phyloP scores from a whole-genome alignment of 2,329 filamentous ascomycete species.

The Paraphaeosphaeria minitans region DNA sequence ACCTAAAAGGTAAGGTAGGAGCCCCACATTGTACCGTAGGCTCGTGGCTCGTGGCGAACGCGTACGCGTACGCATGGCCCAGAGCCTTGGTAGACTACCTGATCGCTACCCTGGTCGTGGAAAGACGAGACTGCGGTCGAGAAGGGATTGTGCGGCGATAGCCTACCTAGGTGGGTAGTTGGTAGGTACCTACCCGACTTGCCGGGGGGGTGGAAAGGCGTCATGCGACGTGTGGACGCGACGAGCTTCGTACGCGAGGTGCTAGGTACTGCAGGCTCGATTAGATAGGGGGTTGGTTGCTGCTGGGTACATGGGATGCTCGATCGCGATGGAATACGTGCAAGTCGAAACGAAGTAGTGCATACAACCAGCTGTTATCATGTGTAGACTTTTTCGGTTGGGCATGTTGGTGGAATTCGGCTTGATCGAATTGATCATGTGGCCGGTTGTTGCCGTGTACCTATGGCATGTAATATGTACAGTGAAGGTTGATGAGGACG shows the following conservation, averaged over 20 bases:
- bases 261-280: not conserved
- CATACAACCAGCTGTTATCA: not conserved
- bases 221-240: not conserved
- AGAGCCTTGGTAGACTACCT: not conserved
- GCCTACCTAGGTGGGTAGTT: too few relatives aligned
- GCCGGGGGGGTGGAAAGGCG: not conserved
- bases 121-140: not conserved
- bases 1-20: too few relatives aligned
- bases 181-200: too few relatives aligned
- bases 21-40: slow-evolving; percentile 1
- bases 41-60: too few relatives aligned
- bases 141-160: too few relatives aligned
- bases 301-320: not conserved
- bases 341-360: not conserved
- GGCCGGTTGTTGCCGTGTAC: not conserved
- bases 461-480: not conserved
- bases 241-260: not conserved
- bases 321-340: not conserved
- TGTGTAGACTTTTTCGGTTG: not conserved
- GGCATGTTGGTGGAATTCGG: not conserved
- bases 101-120: too few relatives aligned
- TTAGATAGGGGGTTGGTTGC: not conserved
- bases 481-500: not conserved
- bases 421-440: not conserved
- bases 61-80: slow-evolving; percentile 3